A percentile compares a stretch with the other conserved stretches of the same genome.
Conservation (phyloP, 805 yeast genomes). For the Yarrowia osloensis region DNA sequence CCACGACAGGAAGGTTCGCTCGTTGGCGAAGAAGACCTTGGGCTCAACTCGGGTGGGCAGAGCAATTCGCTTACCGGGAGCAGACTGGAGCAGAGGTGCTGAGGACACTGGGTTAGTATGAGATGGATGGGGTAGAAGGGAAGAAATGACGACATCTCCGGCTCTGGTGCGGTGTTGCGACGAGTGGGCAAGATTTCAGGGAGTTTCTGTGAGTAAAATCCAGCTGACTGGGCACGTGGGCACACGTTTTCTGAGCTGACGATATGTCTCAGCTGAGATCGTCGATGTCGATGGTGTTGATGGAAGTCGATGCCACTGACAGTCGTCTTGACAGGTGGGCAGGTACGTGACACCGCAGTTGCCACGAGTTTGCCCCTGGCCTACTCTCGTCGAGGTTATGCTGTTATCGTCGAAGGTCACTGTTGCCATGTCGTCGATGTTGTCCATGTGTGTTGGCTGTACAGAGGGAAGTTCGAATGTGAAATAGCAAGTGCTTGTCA, state of each 20-base stretch:
- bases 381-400: background rate
- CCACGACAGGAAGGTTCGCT: constrained; percentile 98
- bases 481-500: background rate
- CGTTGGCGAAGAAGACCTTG: constrained; percentile 97
- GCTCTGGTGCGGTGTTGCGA: too few species aligned
- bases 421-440: background rate
- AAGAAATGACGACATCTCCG: too few species aligned
- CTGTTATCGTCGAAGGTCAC: background rate
- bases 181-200: too few species aligned
- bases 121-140: background rate
- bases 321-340: background rate
- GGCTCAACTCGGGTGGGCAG: constrained; percentile 98
- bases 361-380: too few species aligned
- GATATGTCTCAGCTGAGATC: too few species aligned
- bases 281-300: background rate
- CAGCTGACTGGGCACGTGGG: too few species aligned
- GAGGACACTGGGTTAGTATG: constrained; percentile 25
- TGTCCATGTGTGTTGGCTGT: background rate
- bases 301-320: background rate
- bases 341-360: too few species aligned
- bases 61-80: constrained; percentile 81
- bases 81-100: constrained; percentile 30
- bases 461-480: background rate
- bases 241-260: too few species aligned
- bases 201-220: too few species aligned